phyloP scores from a whole-genome alignment of 2,329 filamentous ascomycete genomes.

The Pleochaeta shiraiana region DNA sequence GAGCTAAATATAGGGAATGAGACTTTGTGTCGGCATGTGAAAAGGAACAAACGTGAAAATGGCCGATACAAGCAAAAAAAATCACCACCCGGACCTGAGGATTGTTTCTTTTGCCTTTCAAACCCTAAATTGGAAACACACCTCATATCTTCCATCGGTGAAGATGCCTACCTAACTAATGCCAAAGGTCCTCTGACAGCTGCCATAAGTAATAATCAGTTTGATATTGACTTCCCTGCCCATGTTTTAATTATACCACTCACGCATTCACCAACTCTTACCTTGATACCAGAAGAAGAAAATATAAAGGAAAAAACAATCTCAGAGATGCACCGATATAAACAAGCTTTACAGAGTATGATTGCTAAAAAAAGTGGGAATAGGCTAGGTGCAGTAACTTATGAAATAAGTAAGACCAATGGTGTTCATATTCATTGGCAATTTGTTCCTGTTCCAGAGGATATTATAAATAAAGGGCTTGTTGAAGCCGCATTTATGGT shows the following conservation, averaged over 20 bases:
- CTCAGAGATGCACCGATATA: constrained; percentile 67
- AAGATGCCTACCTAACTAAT: constrained; percentile 72
- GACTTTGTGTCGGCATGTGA: constrained; percentile 18
- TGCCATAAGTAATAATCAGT: constrained; percentile 37
- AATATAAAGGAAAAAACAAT: constrained; percentile 37
- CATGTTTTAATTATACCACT: constrained; percentile 88
- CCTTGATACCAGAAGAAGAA: constrained; percentile 34
- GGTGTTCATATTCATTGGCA: constrained; percentile 93
- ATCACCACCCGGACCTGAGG: constrained; percentile 46
- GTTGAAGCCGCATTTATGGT: constrained; percentile 80
- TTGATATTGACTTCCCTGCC: constrained; percentile 51
- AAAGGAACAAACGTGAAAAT: constrained; percentile 20
- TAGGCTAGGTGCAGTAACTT: constrained; percentile 64
- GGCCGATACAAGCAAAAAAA: constrained; percentile 25
- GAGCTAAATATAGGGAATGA: constrained; percentile 27
- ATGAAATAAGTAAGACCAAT: constrained; percentile 65
- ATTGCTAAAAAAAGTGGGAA: constrained; percentile 31
- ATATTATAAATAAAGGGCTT: constrained; percentile 46
- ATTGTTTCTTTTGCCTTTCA: constrained; percentile 91
- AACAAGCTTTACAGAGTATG: constrained; percentile 58
- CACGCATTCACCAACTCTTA: constrained; percentile 55
- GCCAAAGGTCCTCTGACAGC: constrained; percentile 77
- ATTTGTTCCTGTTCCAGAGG: constrained; percentile 52
- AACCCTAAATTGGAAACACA: constrained; percentile 69
- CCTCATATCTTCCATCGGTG: constrained; percentile 74